Percentiles rank a stretch among this genome's conserved stretches.
Evolutionary conservation across 2,329 filamentous ascomycete genomes (phyloP).

Genomic region (Xylariaceae sp.): DNA sequence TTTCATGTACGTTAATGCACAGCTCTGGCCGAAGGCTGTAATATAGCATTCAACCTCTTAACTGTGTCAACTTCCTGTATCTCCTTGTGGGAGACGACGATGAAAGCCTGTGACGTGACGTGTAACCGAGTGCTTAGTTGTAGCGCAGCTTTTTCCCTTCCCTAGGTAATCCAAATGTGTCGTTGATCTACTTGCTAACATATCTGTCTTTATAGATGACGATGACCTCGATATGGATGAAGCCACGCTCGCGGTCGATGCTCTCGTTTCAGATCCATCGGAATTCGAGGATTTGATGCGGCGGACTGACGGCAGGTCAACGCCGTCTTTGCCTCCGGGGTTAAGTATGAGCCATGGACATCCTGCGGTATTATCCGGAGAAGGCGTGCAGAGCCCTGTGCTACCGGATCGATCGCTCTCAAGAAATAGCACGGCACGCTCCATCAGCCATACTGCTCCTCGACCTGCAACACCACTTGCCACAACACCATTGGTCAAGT

Average conservation of each 20-base stretch:
- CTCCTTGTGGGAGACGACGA: conserved; percentile 58
- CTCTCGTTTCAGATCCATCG: conserved; percentile 58
- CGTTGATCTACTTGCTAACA: conserved; percentile 32
- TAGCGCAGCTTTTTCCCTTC: conserved; percentile 23
- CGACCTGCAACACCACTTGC: conserved; percentile 31
- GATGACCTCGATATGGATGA: conserved; percentile 59
- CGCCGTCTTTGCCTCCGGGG: conserved; percentile 45
- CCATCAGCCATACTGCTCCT: conserved; percentile 24
- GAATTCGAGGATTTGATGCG: too few species aligned
- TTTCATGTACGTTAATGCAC: conserved; percentile 64
- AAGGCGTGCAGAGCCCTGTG: conserved; percentile 19
- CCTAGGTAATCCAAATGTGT: conserved; percentile 23
- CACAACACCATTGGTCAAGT: conserved; percentile 23
- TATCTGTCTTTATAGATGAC: conserved; percentile 50
- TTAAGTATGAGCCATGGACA: conserved; percentile 38
- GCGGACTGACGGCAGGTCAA: conserved; percentile 14
- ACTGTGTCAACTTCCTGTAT: conserved; percentile 35
- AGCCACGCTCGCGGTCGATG: conserved; percentile 61
- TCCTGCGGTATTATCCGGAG: conserved; percentile 23
- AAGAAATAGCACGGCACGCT: conserved; percentile 5
- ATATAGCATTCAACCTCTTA: conserved; percentile 46
- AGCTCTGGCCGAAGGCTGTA: conserved; percentile 42
- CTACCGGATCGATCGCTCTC: conserved; percentile 18
- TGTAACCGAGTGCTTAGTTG: conserved; percentile 1
- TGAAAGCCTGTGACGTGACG: conserved; percentile 54